Percentiles rank a stretch among this genome's conserved stretches.
Conservation (phyloP, 2,329 filamentous ascomycete species). For the Aciculosporium take region DNA sequence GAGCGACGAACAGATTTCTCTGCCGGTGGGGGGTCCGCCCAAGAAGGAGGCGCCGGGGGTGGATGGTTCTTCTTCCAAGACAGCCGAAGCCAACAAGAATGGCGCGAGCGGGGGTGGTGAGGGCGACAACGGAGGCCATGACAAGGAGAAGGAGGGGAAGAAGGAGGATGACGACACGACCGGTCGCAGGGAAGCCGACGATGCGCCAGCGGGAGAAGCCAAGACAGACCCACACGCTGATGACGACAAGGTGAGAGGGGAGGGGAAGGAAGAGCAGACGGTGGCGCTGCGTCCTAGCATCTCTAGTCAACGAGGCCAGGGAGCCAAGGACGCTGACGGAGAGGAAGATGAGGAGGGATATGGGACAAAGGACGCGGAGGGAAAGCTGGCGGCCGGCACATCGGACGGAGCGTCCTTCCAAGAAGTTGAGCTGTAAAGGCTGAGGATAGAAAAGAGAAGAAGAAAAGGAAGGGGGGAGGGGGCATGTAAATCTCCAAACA, state of each 20-base stretch:
- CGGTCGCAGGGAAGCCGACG: not conserved
- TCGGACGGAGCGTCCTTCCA: slow-evolving; percentile 48
- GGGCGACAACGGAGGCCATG: slow-evolving; percentile 9
- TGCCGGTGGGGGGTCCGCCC: slow-evolving; percentile 10
- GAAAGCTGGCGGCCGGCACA: slow-evolving; percentile 29
- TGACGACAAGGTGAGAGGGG: slow-evolving; percentile 42
- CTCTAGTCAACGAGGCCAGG: slow-evolving; percentile 10
- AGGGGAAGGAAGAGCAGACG: slow-evolving; percentile 41
- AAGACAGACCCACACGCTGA: slow-evolving; percentile 20
- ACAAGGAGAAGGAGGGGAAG: slow-evolving; percentile 11
- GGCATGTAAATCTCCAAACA: not conserved
- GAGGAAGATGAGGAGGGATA: slow-evolving; percentile 12
- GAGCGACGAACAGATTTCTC: slow-evolving; percentile 16
- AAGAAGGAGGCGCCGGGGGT: slow-evolving; percentile 13
- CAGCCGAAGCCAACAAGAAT: slow-evolving; percentile 7
- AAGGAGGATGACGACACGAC: slow-evolving; percentile 13
- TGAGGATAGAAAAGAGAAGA: too few relatives aligned
- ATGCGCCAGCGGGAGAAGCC: slow-evolving; percentile 22
- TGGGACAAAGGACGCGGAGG: slow-evolving; percentile 19
- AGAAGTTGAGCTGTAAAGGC: slow-evolving; percentile 43
- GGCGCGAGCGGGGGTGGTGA: slow-evolving; percentile 14
- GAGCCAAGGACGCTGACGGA: slow-evolving; percentile 10
- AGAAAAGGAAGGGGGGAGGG: not conserved
- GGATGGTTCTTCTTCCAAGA: slow-evolving; percentile 13
- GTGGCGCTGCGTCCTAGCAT: slow-evolving; percentile 31